Percentiles rank a stretch among this genome's conserved stretches.
Evolutionary conservation across 495 filamentous ascomycete genomes (phyloP).

Genomic region (Penicillium maclennaniae): DNA sequence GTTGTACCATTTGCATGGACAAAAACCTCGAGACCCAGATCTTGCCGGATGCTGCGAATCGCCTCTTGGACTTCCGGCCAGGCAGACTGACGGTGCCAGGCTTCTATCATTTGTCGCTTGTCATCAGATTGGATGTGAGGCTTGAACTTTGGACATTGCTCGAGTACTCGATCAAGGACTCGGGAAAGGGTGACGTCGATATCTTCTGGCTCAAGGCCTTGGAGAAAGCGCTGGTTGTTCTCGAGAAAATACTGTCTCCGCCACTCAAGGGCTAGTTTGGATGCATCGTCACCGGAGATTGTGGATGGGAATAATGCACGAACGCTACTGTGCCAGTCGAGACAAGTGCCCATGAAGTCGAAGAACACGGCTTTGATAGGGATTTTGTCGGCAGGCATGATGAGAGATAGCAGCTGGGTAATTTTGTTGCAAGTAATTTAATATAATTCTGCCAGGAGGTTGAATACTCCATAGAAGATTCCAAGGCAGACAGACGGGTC

Average conservation of each 20-base stretch:
- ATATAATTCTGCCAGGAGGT: not conserved
- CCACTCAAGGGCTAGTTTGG: conserved; percentile 46
- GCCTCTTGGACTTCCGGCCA: conserved; percentile 44
- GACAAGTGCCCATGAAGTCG: conserved; percentile 45
- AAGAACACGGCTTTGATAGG: conserved; percentile 39
- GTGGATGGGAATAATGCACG: conserved; percentile 4
- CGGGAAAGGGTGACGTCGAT: conserved; percentile 45
- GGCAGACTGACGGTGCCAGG: conserved; percentile 44
- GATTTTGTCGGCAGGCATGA: not conserved
- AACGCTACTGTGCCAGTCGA: conserved; percentile 39
- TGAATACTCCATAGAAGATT: too few relatives aligned
- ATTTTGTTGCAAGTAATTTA: not conserved
- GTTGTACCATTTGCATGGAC: conserved; percentile 53
- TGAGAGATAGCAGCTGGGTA: not conserved
- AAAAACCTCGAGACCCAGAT: conserved; percentile 30
- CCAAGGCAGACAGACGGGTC: too few relatives aligned
- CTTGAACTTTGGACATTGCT: conserved; percentile 19
- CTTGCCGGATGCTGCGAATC: conserved; percentile 12
- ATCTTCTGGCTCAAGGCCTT: conserved; percentile 38
- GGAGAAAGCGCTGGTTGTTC: conserved; percentile 27
- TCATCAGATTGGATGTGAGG: conserved; percentile 21
- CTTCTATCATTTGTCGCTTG: conserved; percentile 18
- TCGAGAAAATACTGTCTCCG: conserved; percentile 50
- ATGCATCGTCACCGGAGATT: conserved; percentile 13
- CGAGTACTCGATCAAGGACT: conserved; percentile 33